phyloP scores from a whole-genome alignment of 345 rosid species.

The Aethionema arabicum region DNA sequence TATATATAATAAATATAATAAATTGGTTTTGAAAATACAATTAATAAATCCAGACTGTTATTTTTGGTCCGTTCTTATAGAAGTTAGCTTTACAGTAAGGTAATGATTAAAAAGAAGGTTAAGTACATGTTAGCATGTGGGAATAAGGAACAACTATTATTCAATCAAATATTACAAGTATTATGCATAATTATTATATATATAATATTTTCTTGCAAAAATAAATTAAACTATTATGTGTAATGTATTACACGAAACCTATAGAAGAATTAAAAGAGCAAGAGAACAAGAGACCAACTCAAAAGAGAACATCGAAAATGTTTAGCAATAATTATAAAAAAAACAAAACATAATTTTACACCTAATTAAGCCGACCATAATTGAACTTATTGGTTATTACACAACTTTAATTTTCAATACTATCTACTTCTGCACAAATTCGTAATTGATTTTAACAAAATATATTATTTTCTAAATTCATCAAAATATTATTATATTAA shows the following conservation, averaged over 20 bases:
- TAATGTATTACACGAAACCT: conserved; percentile 20
- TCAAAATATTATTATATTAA: no score
- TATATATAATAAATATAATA: conserved; percentile 1
- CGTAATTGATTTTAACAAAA: not conserved
- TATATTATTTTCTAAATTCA: no score
- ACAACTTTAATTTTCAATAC: not conserved
- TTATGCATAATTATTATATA: not conserved
- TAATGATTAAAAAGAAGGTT: conserved; percentile 38
- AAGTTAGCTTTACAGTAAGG: conserved; percentile 37
- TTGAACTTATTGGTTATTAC: no score
- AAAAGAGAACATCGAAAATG: conserved; percentile 24
- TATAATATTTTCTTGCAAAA: not conserved
- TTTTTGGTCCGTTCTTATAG: conserved; percentile 33
- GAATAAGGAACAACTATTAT: conserved; percentile 30
- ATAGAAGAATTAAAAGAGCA: conserved; percentile 23
- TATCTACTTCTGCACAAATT: no score
- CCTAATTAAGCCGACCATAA: no score
- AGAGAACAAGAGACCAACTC: conserved; percentile 33
- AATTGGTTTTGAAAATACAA: conserved; percentile 7
- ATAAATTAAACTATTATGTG: conserved; percentile 14
- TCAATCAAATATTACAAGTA: conserved; percentile 6
- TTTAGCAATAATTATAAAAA: conserved; percentile 21
- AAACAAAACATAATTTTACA: conserved; percentile 10
- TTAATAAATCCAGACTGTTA: conserved; percentile 34
- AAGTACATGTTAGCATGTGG: conserved; percentile 52